Evolutionary conservation across 768 basidiomycete genomes (phyloP).

Genomic region (Auriscalpium microsporum): DNA sequence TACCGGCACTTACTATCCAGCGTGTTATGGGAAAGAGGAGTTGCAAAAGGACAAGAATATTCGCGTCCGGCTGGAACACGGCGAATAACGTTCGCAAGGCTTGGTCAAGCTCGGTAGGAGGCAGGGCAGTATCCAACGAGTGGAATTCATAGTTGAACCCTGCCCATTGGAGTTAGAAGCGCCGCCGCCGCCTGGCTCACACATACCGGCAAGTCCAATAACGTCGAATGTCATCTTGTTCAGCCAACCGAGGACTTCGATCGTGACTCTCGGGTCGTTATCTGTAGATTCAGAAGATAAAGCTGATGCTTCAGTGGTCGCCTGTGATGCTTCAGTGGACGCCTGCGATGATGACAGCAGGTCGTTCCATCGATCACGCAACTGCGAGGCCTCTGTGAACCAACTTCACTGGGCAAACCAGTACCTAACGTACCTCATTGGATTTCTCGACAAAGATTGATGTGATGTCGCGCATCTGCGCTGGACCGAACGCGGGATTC

Average conservation of each 20-base stretch:
- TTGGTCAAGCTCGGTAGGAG: slow-evolving; percentile 24
- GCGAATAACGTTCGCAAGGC: slow-evolving; percentile 27
- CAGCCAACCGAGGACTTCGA: slow-evolving; percentile 15
- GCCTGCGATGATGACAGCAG: slow-evolving; percentile 6
- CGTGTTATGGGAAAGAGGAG: slow-evolving; percentile 29
- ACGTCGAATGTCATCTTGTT: slow-evolving; percentile 17
- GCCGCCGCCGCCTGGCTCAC: too few species aligned
- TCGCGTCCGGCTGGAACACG: background rate
- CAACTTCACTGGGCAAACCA: background rate
- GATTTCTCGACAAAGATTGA: slow-evolving; percentile 1
- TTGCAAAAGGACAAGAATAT: slow-evolving; percentile 24
- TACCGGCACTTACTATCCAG: slow-evolving; percentile 24
- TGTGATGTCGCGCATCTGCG: background rate
- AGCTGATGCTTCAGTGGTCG: too few species aligned
- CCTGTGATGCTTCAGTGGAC: background rate
- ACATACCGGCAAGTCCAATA: slow-evolving; percentile 16
- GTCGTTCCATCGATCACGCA: slow-evolving; percentile 21
- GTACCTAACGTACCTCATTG: background rate
- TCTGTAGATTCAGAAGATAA: background rate
- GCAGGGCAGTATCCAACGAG: slow-evolving; percentile 19
- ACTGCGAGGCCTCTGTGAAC: slow-evolving; percentile 6
- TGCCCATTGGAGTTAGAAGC: too few species aligned
- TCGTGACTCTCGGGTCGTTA: background rate
- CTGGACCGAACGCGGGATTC: slow-evolving; percentile 4
- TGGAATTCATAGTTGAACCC: slow-evolving; percentile 33